Base-by-base conservation (phyloP, 805 yeast genomes). In the Metschnikowia cerradonensis region DNA sequence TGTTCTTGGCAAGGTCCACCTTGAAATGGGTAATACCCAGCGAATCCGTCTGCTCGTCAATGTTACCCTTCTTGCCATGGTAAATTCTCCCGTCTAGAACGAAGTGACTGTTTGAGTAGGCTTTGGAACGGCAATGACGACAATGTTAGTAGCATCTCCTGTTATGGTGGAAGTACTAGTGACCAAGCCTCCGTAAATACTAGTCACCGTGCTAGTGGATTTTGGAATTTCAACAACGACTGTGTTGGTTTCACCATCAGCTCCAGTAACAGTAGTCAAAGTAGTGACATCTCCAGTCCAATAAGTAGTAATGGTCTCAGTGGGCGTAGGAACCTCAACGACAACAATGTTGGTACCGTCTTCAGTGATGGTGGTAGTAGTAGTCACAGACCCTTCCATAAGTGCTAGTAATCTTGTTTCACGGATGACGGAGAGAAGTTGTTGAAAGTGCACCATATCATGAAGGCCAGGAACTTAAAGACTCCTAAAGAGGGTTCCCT, bases 11-110 rank as follows among this genome's bases (percentile, higher is more conserved):
- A 61, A 88, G 94, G 6, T 96, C 96, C 6, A 88, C 76, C 61
- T 88, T 87, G 77, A 92, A 94, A 62, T 89, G 94, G 2, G 96
- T 88, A 51, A 92, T 79, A n/a, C 91, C 88, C 60, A 94, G 81
- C 4, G 88, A 84, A 65, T 92, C 98, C 1, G 97, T 77, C 63
- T 82, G 84, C 63, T 91, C 97, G 64, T 90, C 96, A 45, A 92
- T 81, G 59, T 90, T 84, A 37, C 98, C 99, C 67, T 96, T 84
- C 73, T 94, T 94, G 55, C 75, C 76, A 32, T 67, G 69, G 70
- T 85, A 94, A 14, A 40, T 17, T 41, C 44, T 15, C 42, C 31
- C 3, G 49, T 37, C 36, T 40, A 38, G 32, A 52, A 39, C 19
- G 51, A 22, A 5, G 57, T 55, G 5, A 51, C 44, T 8, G 57